Conservation (phyloP, 2,329 filamentous ascomycete genomes). For the Claviceps humidiphila region DNA sequence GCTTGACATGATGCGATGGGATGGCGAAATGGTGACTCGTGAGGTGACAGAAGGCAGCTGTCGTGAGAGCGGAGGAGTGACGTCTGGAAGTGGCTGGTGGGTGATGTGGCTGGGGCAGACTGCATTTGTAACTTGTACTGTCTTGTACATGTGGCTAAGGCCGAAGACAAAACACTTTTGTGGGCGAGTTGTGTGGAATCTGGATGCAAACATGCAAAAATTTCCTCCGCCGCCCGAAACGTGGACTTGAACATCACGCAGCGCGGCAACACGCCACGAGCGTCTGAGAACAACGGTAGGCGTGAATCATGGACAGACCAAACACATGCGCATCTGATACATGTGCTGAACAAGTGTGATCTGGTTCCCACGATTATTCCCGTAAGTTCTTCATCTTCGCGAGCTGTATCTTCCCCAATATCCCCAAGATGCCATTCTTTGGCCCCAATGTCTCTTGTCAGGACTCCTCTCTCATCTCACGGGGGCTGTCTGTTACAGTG, state of each 20-base stretch:
- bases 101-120: neutral
- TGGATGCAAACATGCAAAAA: too few relatives aligned
- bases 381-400: constrained; percentile 51
- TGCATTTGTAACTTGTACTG: too few relatives aligned
- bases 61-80: neutral
- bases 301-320: too few relatives aligned
- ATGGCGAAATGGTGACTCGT: neutral
- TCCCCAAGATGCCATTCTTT: constrained; percentile 12
- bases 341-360: constrained; percentile 43
- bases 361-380: constrained; percentile 84
- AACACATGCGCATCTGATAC: constrained; percentile 44
- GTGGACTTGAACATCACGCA: too few relatives aligned
- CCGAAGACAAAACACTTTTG: too few relatives aligned
- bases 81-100: neutral
- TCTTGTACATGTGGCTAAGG: too few relatives aligned
- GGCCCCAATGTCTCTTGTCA: constrained; percentile 62
- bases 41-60: neutral
- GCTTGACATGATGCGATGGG: constrained; percentile 14
- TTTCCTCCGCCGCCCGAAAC: too few relatives aligned
- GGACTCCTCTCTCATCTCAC: constrained; percentile 65
- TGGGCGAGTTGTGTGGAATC: too few relatives aligned
- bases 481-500: constrained; percentile 95
- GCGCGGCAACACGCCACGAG: too few relatives aligned
- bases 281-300: too few relatives aligned
- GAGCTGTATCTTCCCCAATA: neutral